Conservation (phyloP, 441 rosid species). For the Erysimum cheiri region DNA sequence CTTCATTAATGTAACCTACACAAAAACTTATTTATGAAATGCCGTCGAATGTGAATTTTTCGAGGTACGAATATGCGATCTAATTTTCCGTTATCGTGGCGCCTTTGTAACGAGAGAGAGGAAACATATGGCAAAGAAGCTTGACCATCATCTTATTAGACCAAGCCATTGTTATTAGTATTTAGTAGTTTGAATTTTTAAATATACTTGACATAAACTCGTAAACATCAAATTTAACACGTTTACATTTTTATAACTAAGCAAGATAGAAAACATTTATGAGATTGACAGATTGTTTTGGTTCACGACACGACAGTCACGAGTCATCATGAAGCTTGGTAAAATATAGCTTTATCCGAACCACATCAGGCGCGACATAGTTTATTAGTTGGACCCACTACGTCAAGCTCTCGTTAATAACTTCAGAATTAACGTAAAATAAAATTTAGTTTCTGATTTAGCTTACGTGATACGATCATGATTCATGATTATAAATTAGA, state of each 20-base stretch:
- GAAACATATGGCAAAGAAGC: constrained; percentile 36
- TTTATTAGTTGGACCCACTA: constrained; percentile 39
- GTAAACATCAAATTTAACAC: neutral
- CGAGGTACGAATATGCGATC: constrained; percentile 6
- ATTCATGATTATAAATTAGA: neutral
- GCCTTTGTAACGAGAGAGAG: neutral
- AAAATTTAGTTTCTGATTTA: neutral
- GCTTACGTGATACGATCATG: constrained; percentile 21
- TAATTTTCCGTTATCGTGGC: constrained; percentile 32
- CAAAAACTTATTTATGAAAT: neutral
- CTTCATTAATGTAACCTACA: neutral
- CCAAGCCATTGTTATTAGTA: constrained; percentile 19
- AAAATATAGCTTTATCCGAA: neutral
- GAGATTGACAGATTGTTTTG: constrained; percentile 31
- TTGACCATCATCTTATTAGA: constrained; percentile 1
- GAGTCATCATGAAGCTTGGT: constrained; percentile 36
- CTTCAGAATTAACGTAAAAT: neutral
- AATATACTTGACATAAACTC: constrained; percentile 1
- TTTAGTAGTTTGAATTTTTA: neutral
- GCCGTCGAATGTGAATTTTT: constrained; percentile 7
- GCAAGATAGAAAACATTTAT: constrained; percentile 23
- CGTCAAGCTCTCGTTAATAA: constrained; percentile 2
- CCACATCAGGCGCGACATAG: constrained; percentile 35
- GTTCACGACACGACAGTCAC: constrained; percentile 41
- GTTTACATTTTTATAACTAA: neutral